A percentile compares a stretch with the other conserved stretches of the same genome.
Conservation (phyloP, 805 yeast species). For the Candida easanensis region DNA sequence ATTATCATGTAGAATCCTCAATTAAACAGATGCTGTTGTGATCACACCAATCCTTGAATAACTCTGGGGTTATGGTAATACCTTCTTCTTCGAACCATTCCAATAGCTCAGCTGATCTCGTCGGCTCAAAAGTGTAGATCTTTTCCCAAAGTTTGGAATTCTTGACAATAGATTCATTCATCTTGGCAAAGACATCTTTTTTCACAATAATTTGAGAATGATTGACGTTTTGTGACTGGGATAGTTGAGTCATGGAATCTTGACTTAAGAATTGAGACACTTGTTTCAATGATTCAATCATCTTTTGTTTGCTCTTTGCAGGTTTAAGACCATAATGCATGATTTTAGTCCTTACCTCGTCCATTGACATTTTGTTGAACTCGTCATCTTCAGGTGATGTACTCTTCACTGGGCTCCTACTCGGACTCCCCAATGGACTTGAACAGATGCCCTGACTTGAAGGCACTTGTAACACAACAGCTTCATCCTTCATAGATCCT, state of each 20-base stretch:
- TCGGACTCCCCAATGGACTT: constrained; percentile 11
- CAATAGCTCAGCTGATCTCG: constrained; percentile 4
- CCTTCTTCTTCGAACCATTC: constrained; percentile 10
- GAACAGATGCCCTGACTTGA: constrained; percentile 20
- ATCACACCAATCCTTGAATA: constrained; percentile 26
- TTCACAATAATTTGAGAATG: constrained; percentile 23
- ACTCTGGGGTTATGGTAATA: constrained; percentile 9
- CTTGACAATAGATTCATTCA: constrained; percentile 12
- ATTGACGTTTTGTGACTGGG: constrained; percentile 21
- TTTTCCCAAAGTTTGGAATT: constrained; percentile 17
- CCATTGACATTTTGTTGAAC: constrained; percentile 15
- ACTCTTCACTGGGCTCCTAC: background rate
- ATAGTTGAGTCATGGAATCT: constrained; percentile 16
- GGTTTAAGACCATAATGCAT: constrained; percentile 28
- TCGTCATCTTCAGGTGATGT: constrained; percentile 22
- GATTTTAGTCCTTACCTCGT: constrained; percentile 21
- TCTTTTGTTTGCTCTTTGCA: constrained; percentile 16
- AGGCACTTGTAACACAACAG: constrained; percentile 22
- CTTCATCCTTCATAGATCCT: background rate
- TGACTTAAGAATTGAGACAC: constrained; percentile 15
- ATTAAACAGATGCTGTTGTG: constrained; percentile 23
- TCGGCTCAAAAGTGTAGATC: constrained; percentile 26
- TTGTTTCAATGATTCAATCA: constrained; percentile 21
- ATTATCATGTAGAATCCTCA: constrained; percentile 14
- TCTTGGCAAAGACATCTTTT: constrained; percentile 20